Conservation (phyloP, 2,329 filamentous ascomycete species). For the Trichoderma gracile region DNA sequence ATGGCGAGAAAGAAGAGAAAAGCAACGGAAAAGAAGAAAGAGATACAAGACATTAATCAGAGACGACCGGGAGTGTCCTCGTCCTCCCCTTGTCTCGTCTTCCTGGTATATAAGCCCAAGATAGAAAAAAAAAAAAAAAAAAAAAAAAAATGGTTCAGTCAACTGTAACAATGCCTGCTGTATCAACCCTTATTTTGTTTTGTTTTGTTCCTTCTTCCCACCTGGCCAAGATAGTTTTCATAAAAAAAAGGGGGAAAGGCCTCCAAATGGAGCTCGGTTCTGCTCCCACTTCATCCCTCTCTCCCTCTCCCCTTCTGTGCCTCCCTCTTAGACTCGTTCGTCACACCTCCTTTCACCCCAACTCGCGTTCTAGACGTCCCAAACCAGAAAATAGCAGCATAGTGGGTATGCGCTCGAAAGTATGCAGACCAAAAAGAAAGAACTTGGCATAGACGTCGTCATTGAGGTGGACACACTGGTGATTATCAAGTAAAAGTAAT, state of each 20-base stretch:
- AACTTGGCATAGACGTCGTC: conserved; percentile 17
- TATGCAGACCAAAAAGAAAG: conserved; percentile 5
- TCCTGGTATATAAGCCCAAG: conserved; percentile 2
- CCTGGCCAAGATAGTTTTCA: neutral
- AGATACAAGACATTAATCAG: conserved; percentile 20
- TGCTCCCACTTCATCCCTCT: neutral
- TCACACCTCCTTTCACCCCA: too few relatives aligned
- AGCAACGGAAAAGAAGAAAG: neutral
- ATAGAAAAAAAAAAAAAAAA: too few relatives aligned
- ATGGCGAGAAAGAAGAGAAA: neutral
- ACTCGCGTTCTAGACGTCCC: neutral
- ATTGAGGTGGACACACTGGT: neutral
- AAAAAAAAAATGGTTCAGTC: neutral
- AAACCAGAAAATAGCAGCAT: neutral
- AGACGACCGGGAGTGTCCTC: neutral
- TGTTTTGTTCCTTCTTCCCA: neutral
- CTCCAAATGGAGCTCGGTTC: neutral
- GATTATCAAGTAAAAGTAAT: conserved; percentile 4
- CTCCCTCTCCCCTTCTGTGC: neutral
- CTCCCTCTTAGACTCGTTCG: too few relatives aligned
- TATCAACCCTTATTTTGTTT: conserved; percentile 13
- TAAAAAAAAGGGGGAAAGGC: neutral
- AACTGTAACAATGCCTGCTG: conserved; percentile 22
- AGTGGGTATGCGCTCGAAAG: conserved; percentile 4
- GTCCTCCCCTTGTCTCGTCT: conserved; percentile 6